Base-by-base conservation (phyloP, 768 basidiomycete genomes). In the Mycena polygramma region DNA sequence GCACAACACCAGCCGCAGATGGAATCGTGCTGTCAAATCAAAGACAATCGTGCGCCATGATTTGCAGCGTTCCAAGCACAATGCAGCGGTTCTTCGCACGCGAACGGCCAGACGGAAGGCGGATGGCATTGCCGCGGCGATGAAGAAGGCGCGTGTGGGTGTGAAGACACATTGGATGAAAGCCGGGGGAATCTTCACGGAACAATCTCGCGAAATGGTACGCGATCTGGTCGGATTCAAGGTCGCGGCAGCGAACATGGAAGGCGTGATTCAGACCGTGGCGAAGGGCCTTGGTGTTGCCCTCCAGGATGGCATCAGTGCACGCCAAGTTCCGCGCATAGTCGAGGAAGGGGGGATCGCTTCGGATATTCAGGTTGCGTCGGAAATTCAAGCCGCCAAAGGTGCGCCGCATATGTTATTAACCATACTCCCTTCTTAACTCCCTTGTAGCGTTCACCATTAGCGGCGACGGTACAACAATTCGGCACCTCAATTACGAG, bases 281-380 rank as follows among this genome's bases (percentile, higher is more conserved):
- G 63, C 30, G 7, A 10, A 17, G 7, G 54, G 63, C 7, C 26
- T 57, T 20, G 63, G 54, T 1, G 5, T 55, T 9, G 3, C 37
- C 0, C 5, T 65, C 7, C 63, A 57, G 15, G 64, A 66, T 36
- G 45, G 37, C 8, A 39, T 66, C 19, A 66, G 64, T 30, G 55
- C 63, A 26, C 63, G 54, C 1, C 63, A 65, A 1, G 41, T 65
- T 4, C 35, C 35, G 4, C 54, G 63, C 1, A 24, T 57, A 11
- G 20, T 65, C n/a, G 63, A 65, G 54, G 63, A 65, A 39, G 63
- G 41, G 4, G 63, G 63, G 14, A 65, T 65, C n/a, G 54, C 63
- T 19, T 65, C 63, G 1, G 63, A 57, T 57, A 37, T 65, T 8
- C 63, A 65, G 14, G 63, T 48, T 4, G 45, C 63, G 7, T 14